These are phyloP conservation scores for Rhizoctonia solani DNA, from an alignment of 1,284 basidiomycete genomes.

Conservation along the genomic window DNA sequence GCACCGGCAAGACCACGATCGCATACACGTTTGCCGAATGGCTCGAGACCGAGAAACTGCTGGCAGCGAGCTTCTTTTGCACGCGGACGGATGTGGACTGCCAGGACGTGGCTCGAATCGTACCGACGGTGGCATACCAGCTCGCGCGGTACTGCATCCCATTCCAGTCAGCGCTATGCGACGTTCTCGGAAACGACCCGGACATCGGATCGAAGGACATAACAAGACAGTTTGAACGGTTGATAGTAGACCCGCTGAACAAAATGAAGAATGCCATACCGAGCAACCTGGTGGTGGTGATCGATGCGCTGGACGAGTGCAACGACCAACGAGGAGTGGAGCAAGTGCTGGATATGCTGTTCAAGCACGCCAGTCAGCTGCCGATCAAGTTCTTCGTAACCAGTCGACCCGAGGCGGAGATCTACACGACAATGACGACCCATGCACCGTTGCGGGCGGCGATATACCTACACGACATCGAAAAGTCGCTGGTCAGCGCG, in stretches of 20 bases:
- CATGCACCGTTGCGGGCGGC: not conserved
- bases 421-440: not conserved
- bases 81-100: not conserved
- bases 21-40: no score
- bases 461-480: conserved; percentile 1
- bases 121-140: not conserved
- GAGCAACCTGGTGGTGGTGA: not conserved
- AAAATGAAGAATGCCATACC: not conserved
- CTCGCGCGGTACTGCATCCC: not conserved
- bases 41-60: conserved; percentile 16
- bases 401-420: conserved; percentile 6
- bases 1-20: no score
- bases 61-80: not conserved
- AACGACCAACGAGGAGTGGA: not conserved
- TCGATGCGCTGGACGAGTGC: conserved; percentile 13
- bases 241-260: not conserved
- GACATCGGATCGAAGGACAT: not conserved
- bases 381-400: conserved; percentile 13
- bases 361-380: not conserved
- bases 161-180: not conserved
- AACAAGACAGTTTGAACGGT: not conserved
- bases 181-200: not conserved
- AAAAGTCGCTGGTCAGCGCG: no score
- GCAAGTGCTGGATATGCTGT: not conserved
- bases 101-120: not conserved